Evolutionary conservation across 1,284 basidiomycete species (phyloP).

Genomic region (Omphalotus olearius): DNA sequence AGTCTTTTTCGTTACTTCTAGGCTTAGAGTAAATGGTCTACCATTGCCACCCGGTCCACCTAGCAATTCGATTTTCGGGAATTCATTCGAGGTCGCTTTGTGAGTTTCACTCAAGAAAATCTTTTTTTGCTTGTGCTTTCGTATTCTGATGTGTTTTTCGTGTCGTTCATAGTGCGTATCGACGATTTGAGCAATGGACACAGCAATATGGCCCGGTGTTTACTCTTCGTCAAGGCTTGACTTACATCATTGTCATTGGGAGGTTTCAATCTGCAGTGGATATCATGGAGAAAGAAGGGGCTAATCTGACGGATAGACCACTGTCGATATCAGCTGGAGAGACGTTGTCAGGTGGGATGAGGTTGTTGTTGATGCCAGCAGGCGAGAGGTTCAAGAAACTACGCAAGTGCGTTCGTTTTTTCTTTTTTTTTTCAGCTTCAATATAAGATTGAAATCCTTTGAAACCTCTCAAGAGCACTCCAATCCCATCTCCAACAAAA

Average conservation of each 20-base stretch:
- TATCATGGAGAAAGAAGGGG: constrained; percentile 33
- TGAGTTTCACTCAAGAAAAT: no score
- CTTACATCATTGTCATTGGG: constrained; percentile 34
- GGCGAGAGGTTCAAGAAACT: constrained; percentile 26
- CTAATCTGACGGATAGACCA: constrained; percentile 28
- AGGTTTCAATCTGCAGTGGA: constrained; percentile 39
- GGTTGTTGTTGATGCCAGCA: constrained; percentile 18
- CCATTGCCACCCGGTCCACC: constrained; percentile 14
- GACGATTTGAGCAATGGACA: constrained; percentile 43
- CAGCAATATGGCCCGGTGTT: constrained; percentile 43
- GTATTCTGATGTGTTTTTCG: neutral
- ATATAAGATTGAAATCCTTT: neutral
- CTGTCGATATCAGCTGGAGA: constrained; percentile 23
- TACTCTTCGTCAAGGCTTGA: constrained; percentile 35
- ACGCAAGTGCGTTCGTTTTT: constrained; percentile 10
- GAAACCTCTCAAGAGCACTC: constrained; percentile 22
- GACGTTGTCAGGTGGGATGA: constrained; percentile 21
- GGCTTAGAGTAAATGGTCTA: neutral
- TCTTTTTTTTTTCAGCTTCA: neutral
- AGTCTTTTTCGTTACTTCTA: neutral
- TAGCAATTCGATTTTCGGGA: constrained; percentile 13
- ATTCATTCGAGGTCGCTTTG: constrained; percentile 14
- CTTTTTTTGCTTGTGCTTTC: neutral
- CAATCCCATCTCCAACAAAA: constrained; percentile 36
- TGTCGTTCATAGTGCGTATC: constrained; percentile 30